phyloP scores from a whole-genome alignment of 2,329 filamentous ascomycete species.

The Arthrobotrys iridis region DNA sequence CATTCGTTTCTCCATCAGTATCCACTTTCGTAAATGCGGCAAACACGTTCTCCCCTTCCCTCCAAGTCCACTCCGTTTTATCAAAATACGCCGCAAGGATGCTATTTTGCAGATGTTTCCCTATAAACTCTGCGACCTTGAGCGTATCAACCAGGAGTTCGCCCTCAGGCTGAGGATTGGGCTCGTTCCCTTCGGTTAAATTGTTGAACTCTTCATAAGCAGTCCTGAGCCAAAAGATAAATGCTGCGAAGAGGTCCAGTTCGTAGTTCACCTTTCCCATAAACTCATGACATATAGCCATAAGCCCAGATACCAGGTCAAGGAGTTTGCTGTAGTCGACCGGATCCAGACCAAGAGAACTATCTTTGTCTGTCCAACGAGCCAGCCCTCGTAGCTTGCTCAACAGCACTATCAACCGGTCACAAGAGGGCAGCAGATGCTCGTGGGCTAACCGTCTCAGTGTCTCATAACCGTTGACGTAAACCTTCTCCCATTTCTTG shows the following conservation, averaged over 20 bases:
- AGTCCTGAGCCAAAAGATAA: slow-evolving; percentile 57
- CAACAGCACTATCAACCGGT: slow-evolving; percentile 82
- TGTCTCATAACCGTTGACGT: slow-evolving; percentile 78
- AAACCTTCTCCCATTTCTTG: slow-evolving; percentile 93
- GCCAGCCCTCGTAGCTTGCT: slow-evolving; percentile 85
- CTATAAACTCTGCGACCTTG: slow-evolving; percentile 58
- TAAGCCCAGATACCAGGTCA: slow-evolving; percentile 57
- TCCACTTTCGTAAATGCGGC: slow-evolving; percentile 55
- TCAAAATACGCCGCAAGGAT: slow-evolving; percentile 56
- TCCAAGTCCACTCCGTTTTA: slow-evolving; percentile 49
- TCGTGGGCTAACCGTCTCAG: slow-evolving; percentile 83
- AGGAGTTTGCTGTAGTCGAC: slow-evolving; percentile 58
- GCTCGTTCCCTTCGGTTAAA: slow-evolving; percentile 57
- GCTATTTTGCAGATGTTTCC: slow-evolving; percentile 57
- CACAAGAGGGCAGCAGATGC: slow-evolving; percentile 86
- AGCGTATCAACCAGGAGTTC: slow-evolving; percentile 56
- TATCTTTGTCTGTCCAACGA: slow-evolving; percentile 65
- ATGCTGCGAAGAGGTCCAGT: slow-evolving; percentile 57
- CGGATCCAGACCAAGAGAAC: slow-evolving; percentile 58
- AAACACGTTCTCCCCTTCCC: slow-evolving; percentile 57
- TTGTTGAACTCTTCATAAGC: slow-evolving; percentile 58
- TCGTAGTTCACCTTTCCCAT: slow-evolving; percentile 58
- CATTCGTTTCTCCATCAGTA: background rate
- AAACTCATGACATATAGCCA: slow-evolving; percentile 57
- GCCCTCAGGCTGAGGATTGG: slow-evolving; percentile 52